A percentile compares a stretch with the other conserved stretches of the same genome.
Conservation (phyloP, 78 protist species). For the Dictyostelium discoideum region DNA sequence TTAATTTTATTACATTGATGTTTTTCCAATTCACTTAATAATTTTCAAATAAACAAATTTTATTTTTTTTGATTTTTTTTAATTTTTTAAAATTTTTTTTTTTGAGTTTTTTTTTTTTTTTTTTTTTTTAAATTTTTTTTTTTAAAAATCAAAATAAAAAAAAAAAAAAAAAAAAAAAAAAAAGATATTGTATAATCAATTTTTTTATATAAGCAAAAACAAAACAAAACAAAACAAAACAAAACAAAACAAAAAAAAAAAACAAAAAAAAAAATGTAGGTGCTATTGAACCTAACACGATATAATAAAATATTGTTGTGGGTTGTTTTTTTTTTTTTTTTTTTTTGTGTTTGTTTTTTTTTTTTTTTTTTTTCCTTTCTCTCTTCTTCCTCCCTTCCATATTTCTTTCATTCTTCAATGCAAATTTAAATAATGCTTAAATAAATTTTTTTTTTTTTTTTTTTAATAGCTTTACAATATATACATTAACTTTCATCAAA, state of each 20-base stretch:
- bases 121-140: no score
- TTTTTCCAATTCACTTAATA: not conserved
- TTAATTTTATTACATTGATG: not conserved
- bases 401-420: not conserved
- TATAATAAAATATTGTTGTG: not conserved
- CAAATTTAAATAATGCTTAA: not conserved
- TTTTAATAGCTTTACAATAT: not conserved
- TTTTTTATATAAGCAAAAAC: not conserved
- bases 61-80: not conserved
- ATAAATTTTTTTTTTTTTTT: no score
- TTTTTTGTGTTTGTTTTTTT: not conserved
- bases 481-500: not conserved
- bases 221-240: no score
- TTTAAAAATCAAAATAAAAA: not conserved
- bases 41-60: not conserved
- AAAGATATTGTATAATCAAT: not conserved
- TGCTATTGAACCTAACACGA: not conserved
- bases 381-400: not conserved
- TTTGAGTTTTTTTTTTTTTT: not conserved
- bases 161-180: not conserved
- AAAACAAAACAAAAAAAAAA: not conserved
- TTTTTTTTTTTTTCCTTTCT: not conserved
- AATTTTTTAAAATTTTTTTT: not conserved
- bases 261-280: not conserved
- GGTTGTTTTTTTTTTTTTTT: not conserved